phyloP scores from a whole-genome alignment of 768 basidiomycete species.

The Russula foetens region DNA sequence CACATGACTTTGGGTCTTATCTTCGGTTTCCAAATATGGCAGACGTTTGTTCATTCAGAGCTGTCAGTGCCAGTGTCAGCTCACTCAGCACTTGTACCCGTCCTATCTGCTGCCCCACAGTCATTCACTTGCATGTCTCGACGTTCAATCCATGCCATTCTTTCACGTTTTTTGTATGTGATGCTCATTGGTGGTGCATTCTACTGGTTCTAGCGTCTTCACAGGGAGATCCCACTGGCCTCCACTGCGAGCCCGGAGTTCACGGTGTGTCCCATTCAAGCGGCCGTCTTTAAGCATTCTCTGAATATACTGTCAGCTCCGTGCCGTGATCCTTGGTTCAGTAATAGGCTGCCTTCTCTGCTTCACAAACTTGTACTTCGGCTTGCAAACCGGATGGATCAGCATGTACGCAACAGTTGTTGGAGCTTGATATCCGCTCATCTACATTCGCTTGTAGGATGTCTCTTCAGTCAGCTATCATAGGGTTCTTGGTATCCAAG shows the following conservation, averaged over 20 bases:
- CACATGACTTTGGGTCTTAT: neutral
- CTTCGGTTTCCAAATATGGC: constrained; percentile 1
- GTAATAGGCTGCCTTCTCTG: constrained; percentile 81
- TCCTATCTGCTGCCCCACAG: too few species aligned
- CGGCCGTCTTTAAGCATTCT: neutral
- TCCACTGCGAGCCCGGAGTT: constrained; percentile 16
- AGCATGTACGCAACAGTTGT: constrained; percentile 54
- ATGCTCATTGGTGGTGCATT: neutral
- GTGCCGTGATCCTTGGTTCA: constrained; percentile 70
- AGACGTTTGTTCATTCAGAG: neutral
- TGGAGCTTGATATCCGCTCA: neutral
- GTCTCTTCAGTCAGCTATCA: constrained; percentile 90
- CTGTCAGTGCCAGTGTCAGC: too few species aligned
- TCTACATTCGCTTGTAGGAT: constrained; percentile 46
- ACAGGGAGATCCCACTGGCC: neutral
- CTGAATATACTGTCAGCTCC: constrained; percentile 16
- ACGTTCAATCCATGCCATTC: neutral
- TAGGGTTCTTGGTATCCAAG: constrained; percentile 81
- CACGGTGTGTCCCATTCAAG: constrained; percentile 3
- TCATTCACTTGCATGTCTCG: neutral
- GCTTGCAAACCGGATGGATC: constrained; percentile 86
- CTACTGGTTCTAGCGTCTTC: neutral
- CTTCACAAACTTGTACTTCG: constrained; percentile 87
- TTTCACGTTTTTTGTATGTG: constrained; percentile 3
- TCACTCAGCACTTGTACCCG: too few species aligned